A percentile compares a stretch with the other conserved stretches of the same genome.
Evolutionary conservation across 441 rosid species (phyloP).

Genomic region (Jatropha podagrica): DNA sequence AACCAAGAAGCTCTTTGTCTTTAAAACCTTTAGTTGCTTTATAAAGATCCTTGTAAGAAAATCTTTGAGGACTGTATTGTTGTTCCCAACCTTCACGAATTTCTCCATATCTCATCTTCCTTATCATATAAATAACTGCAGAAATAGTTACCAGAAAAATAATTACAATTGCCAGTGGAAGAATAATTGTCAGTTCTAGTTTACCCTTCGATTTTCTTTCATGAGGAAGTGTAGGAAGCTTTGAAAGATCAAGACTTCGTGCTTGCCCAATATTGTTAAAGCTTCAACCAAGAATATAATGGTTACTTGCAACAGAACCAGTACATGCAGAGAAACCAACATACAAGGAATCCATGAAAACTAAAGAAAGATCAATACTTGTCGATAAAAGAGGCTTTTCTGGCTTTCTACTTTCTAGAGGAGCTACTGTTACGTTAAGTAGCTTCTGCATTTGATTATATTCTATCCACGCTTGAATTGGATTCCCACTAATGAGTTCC

Average conservation of each 20-base stretch:
- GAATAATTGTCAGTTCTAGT: constrained; percentile 5
- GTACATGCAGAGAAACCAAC: constrained; percentile 67
- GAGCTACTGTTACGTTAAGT: constrained; percentile 54
- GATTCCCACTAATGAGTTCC: constrained; percentile 40
- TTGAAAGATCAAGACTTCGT: constrained; percentile 29
- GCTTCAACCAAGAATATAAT: constrained; percentile 66
- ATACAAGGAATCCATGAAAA: constrained; percentile 41
- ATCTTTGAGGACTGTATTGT: constrained; percentile 35
- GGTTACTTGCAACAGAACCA: constrained; percentile 34
- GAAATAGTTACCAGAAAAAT: constrained; percentile 11
- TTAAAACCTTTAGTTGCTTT: too few relatives aligned
- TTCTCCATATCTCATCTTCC: constrained; percentile 28
- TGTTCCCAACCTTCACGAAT: constrained; percentile 39
- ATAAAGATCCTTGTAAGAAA: constrained; percentile 20
- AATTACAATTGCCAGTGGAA: constrained; percentile 4
- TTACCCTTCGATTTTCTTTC: constrained; percentile 24
- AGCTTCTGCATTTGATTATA: constrained; percentile 33
- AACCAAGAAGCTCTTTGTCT: too few relatives aligned
- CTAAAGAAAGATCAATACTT: constrained; percentile 36
- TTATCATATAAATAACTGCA: constrained; percentile 12
- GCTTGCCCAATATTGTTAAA: constrained; percentile 44
- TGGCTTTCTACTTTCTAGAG: constrained; percentile 34
- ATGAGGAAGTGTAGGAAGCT: constrained; percentile 39
- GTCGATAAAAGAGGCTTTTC: constrained; percentile 49
- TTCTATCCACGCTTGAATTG: constrained; percentile 59